Evolutionary conservation across 2,329 filamentous ascomycete species (phyloP), one percentile per base, ranked within the genome.

Genomic region (Fonsecaea erecta): DNA sequence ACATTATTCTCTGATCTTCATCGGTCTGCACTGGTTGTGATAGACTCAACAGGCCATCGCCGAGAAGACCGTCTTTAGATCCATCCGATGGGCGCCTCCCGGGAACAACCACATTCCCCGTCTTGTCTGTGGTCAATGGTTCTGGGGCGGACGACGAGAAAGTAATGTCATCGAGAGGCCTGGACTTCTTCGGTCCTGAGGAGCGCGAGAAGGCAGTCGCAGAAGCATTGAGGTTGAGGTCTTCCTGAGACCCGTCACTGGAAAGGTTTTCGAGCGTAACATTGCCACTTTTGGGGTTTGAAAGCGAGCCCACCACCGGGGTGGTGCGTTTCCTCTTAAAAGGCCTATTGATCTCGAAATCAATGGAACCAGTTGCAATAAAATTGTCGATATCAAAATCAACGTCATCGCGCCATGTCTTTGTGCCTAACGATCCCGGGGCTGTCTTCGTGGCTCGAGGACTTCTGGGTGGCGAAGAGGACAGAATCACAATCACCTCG

Each of bases 91-190:
- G 18, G 12, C 59, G 24, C n/a, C 24, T 48, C 54, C 12, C n/a
- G 18, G 37, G 6, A 8, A 35, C n/a, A 21, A 8, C 35, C 21
- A 28, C 21, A 26, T 11, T 59, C 26, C 14, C 52, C 16, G 2
- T 46, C 52, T 57, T 52, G 32, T 52, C 56, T 34, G 56, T 62
- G 6, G 53, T 60, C 16, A 62, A 55, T 34, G 68, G 72, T 54
- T 76, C 73, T 3, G 73, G 75, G 0, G 75, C 75, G 18, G 79
- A 78, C 4, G 79, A 82, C 0, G 78, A 80, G 60, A 79, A 79
- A 3, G 76, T 70, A 65, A 81, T 80, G 1, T 79, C 77, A 68
- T 81, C 80, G 1, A 74, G n/a, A 48, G 46, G 32, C 34, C 65
- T 58, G 12, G 55, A 53, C n/a, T 26, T 28, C 18, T n/a, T 40